These are phyloP conservation scores for Xylaria telfairii DNA, from an alignment of 495 filamentous ascomycete genomes.

Conservation along the genomic window DNA sequence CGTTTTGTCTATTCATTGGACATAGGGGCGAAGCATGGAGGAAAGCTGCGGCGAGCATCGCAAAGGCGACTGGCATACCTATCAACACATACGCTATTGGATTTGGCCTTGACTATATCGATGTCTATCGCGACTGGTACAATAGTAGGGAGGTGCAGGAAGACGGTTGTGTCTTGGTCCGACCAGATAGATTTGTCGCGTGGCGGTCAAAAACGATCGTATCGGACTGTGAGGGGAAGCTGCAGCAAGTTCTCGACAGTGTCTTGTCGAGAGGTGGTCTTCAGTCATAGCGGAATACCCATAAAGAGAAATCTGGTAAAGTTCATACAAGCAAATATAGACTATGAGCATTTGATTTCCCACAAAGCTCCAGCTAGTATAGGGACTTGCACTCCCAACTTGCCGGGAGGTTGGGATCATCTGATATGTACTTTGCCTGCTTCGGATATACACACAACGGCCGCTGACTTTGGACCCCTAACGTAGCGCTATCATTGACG, in stretches of 20 bases:
- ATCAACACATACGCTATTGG: slow-evolving; percentile 56
- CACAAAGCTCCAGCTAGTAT: slow-evolving; percentile 16
- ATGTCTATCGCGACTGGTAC: slow-evolving; percentile 61
- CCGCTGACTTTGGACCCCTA: slow-evolving; percentile 49
- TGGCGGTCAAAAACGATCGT: slow-evolving; percentile 43
- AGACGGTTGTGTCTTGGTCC: slow-evolving; percentile 55
- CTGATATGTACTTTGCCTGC: slow-evolving; percentile 31
- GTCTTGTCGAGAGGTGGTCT: slow-evolving; percentile 24
- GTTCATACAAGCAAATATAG: not conserved
- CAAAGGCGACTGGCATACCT: slow-evolving; percentile 40
- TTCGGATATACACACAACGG: slow-evolving; percentile 54
- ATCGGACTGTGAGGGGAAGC: slow-evolving; percentile 32
- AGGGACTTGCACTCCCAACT: slow-evolving; percentile 33
- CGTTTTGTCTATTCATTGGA: slow-evolving; percentile 56
- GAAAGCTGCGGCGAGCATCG: slow-evolving; percentile 45
- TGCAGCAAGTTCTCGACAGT: slow-evolving; percentile 37
- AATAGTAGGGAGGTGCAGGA: slow-evolving; percentile 54
- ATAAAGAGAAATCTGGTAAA: not conserved
- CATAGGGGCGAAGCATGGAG: slow-evolving; percentile 59
- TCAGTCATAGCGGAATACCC: not conserved
- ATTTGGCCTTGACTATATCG: slow-evolving; percentile 56
- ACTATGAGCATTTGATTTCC: not conserved
- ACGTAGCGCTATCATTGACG: slow-evolving; percentile 29
- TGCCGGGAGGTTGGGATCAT: slow-evolving; percentile 21
- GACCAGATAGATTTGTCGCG: slow-evolving; percentile 57